Conservation (phyloP, 805 yeast genomes). For the Isabelozyma rhagii region DNA sequence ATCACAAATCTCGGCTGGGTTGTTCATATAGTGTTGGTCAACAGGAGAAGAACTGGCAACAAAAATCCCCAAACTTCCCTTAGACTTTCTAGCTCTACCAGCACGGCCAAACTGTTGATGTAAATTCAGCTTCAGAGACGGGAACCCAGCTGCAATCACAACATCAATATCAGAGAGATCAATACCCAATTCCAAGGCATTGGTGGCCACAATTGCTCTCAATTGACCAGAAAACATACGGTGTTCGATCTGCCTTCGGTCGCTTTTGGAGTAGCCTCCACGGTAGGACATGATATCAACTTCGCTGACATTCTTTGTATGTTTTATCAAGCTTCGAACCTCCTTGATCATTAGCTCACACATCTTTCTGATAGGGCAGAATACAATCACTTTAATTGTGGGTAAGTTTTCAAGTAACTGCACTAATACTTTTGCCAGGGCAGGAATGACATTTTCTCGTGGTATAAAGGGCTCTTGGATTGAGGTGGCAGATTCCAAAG, state of each 20-base stretch:
- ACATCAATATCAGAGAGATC: constrained; percentile 93
- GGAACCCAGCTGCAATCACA: constrained; percentile 90
- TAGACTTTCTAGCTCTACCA: constrained; percentile 68
- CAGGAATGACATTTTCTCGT: constrained; percentile 67
- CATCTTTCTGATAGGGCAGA: constrained; percentile 80
- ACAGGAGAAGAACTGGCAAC: constrained; percentile 83
- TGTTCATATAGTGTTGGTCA: constrained; percentile 77
- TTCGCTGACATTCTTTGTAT: constrained; percentile 22
- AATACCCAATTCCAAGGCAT: constrained; percentile 92
- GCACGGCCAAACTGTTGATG: constrained; percentile 98
- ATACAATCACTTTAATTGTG: constrained; percentile 79
- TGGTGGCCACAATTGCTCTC: constrained; percentile 87
- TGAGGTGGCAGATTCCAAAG: background rate
- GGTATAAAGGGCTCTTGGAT: constrained; percentile 20
- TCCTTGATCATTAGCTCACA: constrained; percentile 89
- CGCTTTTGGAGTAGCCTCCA: constrained; percentile 89
- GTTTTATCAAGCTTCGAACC: constrained; percentile 47
- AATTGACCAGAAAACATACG: constrained; percentile 88
- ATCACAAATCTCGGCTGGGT: constrained; percentile 58
- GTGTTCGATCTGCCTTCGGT: constrained; percentile 81
- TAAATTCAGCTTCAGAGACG: constrained; percentile 78
- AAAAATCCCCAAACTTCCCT: constrained; percentile 80
- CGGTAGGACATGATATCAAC: constrained; percentile 86
- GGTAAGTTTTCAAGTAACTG: constrained; percentile 51
- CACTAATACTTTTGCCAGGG: constrained; percentile 72